These are phyloP conservation scores for Colletotrichum tanaceti DNA, from an alignment of 2,329 filamentous ascomycete genomes.

Conservation along the genomic window DNA sequence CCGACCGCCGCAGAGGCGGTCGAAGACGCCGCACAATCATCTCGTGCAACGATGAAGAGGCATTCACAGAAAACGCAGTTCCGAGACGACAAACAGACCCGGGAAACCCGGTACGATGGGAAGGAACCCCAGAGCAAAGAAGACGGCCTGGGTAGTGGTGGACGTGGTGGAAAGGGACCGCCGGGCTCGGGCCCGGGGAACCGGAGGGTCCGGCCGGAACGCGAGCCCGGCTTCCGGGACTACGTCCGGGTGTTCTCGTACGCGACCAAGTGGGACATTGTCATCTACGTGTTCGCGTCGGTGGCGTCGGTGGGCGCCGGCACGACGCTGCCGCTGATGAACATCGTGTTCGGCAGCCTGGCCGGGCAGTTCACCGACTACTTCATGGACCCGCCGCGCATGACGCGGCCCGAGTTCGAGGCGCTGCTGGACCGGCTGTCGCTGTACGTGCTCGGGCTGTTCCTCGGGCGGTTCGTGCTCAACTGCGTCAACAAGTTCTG, in stretches of 20 bases:
- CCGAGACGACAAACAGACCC: too few relatives aligned
- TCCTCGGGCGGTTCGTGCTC: slow-evolving; percentile 72
- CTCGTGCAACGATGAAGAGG: background rate
- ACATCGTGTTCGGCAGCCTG: slow-evolving; percentile 53
- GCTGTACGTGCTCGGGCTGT: slow-evolving; percentile 77
- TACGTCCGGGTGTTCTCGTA: slow-evolving; percentile 65
- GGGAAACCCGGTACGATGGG: too few relatives aligned
- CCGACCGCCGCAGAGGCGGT: background rate
- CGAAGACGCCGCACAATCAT: background rate
- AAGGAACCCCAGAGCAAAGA: too few relatives aligned
- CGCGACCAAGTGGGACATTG: slow-evolving; percentile 63
- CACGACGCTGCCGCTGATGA: slow-evolving; percentile 68
- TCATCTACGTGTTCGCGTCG: slow-evolving; percentile 59
- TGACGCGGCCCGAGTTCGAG: slow-evolving; percentile 4
- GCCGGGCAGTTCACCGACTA: slow-evolving; percentile 59
- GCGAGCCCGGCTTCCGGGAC: slow-evolving; percentile 58
- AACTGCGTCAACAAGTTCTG: slow-evolving; percentile 72
- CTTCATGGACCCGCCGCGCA: slow-evolving; percentile 1
- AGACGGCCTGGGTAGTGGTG: too few relatives aligned
- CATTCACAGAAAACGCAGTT: background rate
- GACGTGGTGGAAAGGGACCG: too few relatives aligned
- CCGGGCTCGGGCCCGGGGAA: too few relatives aligned
- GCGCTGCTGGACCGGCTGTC: slow-evolving; percentile 57
- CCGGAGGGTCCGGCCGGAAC: too few relatives aligned
- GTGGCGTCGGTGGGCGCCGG: slow-evolving; percentile 65